These are phyloP conservation scores for Eucalyptus sp. DNA, from an alignment of 345 rosid genomes.

Conservation along the genomic window DNA sequence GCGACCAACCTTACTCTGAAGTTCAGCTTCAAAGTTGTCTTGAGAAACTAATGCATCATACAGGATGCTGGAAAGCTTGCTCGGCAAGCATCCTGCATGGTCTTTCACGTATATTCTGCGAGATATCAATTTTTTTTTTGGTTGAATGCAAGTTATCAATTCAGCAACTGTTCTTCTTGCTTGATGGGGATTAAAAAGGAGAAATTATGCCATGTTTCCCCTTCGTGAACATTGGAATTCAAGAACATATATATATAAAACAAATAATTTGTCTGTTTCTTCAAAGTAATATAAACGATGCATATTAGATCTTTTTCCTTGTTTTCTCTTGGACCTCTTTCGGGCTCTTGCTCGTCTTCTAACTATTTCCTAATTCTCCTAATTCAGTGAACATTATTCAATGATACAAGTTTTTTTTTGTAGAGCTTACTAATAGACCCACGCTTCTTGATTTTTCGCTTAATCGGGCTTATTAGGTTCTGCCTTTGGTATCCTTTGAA, in stretches of 20 bases:
- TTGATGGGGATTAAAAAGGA: background rate
- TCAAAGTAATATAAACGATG: background rate
- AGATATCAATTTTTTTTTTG: background rate
- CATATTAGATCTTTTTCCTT: background rate
- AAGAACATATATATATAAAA: background rate
- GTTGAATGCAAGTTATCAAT: background rate
- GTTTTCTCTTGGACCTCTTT: background rate
- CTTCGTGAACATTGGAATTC: background rate
- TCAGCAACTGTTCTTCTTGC: background rate
- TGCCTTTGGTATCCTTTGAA: background rate
- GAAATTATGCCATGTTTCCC: background rate
- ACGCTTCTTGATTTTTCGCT: background rate
- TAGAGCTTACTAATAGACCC: background rate
- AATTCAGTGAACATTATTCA: background rate
- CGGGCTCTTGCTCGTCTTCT: background rate
- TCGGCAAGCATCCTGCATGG: background rate
- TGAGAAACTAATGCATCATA: background rate
- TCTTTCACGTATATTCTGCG: fast-evolving
- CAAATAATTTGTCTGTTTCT: background rate
- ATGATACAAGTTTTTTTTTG: background rate
- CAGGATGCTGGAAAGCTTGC: background rate
- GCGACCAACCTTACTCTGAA: background rate
- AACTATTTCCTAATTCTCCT: background rate
- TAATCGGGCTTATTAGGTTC: background rate
- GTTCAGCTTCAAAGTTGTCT: background rate